A percentile compares a stretch with the other conserved stretches of the same genome.
These are phyloP conservation scores for Amanita subjunquillea DNA, from an alignment of 768 basidiomycete species.

Conservation along the genomic window DNA sequence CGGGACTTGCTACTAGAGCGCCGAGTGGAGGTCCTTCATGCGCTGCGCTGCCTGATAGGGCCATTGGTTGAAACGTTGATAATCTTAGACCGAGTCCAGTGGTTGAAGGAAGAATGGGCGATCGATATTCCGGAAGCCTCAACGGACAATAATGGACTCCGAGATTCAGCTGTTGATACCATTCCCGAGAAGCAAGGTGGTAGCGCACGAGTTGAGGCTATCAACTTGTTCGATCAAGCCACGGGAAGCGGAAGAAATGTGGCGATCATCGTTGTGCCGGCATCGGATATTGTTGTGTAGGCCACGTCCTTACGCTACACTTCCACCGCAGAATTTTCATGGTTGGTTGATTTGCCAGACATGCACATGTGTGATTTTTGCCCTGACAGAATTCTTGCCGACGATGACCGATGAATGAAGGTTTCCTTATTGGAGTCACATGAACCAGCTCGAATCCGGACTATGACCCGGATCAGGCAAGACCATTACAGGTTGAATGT, in stretches of 20 bases:
- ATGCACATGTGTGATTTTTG: background rate
- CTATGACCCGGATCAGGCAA: background rate
- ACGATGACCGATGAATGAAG: constrained; percentile 1
- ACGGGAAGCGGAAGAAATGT: constrained; percentile 67
- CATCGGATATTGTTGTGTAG: background rate
- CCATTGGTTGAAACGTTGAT: constrained; percentile 59
- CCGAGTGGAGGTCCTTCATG: constrained; percentile 48
- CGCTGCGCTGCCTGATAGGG: constrained; percentile 58
- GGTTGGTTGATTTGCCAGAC: background rate
- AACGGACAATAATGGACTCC: background rate
- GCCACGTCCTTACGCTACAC: background rate
- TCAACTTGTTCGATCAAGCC: constrained; percentile 67
- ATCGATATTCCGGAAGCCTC: background rate
- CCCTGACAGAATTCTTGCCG: background rate
- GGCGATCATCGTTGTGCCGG: constrained; percentile 43
- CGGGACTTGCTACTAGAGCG: constrained; percentile 19
- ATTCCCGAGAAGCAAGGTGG: constrained; percentile 3
- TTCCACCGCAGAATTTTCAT: background rate
- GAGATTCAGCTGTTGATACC: background rate
- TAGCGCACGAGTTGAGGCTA: constrained; percentile 23
- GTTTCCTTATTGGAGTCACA: background rate
- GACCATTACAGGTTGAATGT: background rate
- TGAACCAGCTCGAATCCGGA: background rate
- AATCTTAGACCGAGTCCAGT: constrained; percentile 48
- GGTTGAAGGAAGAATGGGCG: constrained; percentile 37